Conservation (phyloP, 768 basidiomycete genomes). For the Chlorophyllum brunneum region DNA sequence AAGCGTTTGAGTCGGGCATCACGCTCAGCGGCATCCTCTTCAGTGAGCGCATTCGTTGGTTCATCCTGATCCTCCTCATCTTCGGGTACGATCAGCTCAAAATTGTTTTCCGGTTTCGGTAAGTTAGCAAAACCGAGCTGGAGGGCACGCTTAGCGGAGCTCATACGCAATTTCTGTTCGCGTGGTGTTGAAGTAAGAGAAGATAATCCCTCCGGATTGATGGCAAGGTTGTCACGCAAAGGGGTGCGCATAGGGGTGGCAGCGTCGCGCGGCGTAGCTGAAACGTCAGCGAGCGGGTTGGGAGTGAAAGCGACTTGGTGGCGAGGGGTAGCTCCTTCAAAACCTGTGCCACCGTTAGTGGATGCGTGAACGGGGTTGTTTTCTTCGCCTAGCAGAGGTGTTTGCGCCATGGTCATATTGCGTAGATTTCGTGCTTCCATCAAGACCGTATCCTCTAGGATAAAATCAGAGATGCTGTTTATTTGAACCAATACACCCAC, state of each 20-base stretch:
- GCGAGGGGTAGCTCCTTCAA: constrained; percentile 92
- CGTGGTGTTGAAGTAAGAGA: constrained; percentile 67
- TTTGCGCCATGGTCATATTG: constrained; percentile 90
- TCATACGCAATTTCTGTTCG: constrained; percentile 59
- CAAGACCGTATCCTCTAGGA: constrained; percentile 86
- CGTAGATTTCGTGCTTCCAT: constrained; percentile 93
- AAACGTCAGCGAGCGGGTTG: constrained; percentile 79
- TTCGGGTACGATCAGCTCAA: constrained; percentile 89
- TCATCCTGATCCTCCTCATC: constrained; percentile 73
- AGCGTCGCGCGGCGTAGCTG: constrained; percentile 56
- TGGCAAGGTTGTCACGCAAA: constrained; percentile 84
- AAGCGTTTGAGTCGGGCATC: constrained; percentile 68
- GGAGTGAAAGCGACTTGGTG: constrained; percentile 91
- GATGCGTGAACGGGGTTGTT: constrained; percentile 88
- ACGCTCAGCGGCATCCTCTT: constrained; percentile 91
- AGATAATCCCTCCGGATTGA: constrained; percentile 72
- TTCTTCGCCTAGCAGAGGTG: constrained; percentile 93
- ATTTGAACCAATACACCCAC: constrained; percentile 26
- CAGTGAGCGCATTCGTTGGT: constrained; percentile 32
- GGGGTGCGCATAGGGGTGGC: constrained; percentile 93
- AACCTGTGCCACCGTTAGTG: constrained; percentile 82
- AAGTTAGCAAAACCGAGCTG: constrained; percentile 78
- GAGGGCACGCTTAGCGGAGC: constrained; percentile 71
- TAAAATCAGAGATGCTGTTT: constrained; percentile 9
- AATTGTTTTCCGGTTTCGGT: constrained; percentile 95